phyloP scores from a whole-genome alignment of 306 rosid species.

The Oxytropis ochrocephala region DNA sequence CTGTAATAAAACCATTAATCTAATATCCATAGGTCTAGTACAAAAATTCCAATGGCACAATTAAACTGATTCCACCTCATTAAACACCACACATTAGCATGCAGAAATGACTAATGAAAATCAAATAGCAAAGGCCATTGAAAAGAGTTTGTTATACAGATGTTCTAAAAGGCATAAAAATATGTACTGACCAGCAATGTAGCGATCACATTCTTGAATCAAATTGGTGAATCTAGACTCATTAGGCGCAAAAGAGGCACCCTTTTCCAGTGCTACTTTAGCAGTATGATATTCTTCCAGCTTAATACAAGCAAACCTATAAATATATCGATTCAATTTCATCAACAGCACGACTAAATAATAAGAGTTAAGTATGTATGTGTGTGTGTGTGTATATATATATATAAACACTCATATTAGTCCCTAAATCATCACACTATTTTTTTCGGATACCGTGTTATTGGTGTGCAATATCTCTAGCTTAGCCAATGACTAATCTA shows the following conservation, averaged over 20 bases:
- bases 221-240: slow-evolving; percentile 57
- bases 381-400: no score
- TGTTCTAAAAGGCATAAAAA: not conserved
- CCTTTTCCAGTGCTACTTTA: slow-evolving; percentile 66
- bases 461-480: no score
- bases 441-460: no score
- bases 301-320: slow-evolving; percentile 71
- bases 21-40: not conserved
- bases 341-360: not conserved
- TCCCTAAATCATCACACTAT: no score
- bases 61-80: not conserved
- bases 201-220: slow-evolving; percentile 60
- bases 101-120: not conserved
- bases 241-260: slow-evolving; percentile 50
- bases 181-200: slow-evolving; percentile 50
- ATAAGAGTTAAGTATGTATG: not conserved
- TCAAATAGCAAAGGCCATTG: not conserved
- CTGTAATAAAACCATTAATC: not conserved
- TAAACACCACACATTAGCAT: not conserved
- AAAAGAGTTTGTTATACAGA: not conserved
- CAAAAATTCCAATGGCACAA: not conserved
- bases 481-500: no score
- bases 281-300: slow-evolving; percentile 89
- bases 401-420: no score
- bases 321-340: not conserved